phyloP scores from a whole-genome alignment of 2,329 filamentous ascomycete species.

The Penicillium rolfsii region DNA sequence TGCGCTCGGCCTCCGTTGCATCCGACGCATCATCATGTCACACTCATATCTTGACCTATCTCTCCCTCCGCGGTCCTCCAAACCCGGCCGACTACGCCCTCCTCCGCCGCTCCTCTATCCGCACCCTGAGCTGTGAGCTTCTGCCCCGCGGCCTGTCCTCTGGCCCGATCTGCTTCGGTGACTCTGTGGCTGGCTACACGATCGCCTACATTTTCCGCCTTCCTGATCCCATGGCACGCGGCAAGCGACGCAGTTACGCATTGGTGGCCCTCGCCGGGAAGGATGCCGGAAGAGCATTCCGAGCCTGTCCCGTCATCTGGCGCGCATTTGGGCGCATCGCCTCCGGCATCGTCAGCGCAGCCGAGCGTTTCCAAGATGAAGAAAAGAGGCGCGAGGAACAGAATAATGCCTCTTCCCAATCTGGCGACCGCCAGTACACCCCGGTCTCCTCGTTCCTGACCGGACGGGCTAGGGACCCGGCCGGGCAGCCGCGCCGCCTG shows the following conservation, averaged over 20 bases:
- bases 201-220: constrained; percentile 64
- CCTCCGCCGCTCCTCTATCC: constrained; percentile 60
- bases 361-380: constrained; percentile 50
- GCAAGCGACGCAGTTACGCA: constrained; percentile 60
- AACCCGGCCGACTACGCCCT: constrained; percentile 58
- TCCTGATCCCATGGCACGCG: constrained; percentile 61
- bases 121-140: constrained; percentile 60
- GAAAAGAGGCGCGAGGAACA: constrained; percentile 49
- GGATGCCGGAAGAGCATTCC: constrained; percentile 53
- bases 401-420: constrained; percentile 30
- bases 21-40: constrained; percentile 53
- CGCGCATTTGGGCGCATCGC: constrained; percentile 60
- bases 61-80: constrained; percentile 60
- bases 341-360: constrained; percentile 53
- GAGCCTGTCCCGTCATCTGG: constrained; percentile 54
- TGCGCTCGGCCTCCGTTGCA: constrained; percentile 46
- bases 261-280: constrained; percentile 60
- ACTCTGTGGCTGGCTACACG: constrained; percentile 59
- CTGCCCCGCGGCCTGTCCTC: constrained; percentile 60
- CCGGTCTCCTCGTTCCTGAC: constrained; percentile 63
- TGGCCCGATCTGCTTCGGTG: constrained; percentile 62
- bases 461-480: constrained; percentile 58
- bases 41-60: constrained; percentile 60
- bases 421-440: constrained; percentile 51
- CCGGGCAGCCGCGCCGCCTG: constrained; percentile 57